Percentiles rank a stretch among this genome's conserved stretches.
These are phyloP conservation scores for Phytopythium cucurbitacearum DNA, from an alignment of 352 stramenopile species.

Conservation along the genomic window DNA sequence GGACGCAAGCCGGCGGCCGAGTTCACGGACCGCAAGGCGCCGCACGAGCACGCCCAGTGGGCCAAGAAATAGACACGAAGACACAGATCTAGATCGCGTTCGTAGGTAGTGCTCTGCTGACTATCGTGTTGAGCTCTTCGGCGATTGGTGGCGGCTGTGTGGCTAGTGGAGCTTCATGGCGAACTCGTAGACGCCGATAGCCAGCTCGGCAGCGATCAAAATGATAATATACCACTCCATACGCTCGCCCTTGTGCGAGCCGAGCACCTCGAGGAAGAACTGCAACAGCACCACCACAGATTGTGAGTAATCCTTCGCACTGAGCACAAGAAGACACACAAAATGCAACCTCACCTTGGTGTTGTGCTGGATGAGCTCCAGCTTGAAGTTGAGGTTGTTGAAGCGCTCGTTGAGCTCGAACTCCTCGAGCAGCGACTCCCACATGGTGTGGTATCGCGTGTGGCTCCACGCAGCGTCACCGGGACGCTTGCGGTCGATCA, in stretches of 20 bases:
- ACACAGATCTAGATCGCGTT: constrained; percentile 3
- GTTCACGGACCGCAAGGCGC: constrained; percentile 82
- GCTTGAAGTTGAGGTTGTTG: constrained; percentile 97
- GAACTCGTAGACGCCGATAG: constrained; percentile 86
- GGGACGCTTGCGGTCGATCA: constrained; percentile 92
- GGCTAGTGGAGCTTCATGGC: constrained; percentile 50
- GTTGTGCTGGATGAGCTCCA: constrained; percentile 97
- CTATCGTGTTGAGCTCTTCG: no score
- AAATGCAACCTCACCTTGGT: constrained; percentile 76
- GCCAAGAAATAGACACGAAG: constrained; percentile 35
- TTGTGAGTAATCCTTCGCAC: no score
- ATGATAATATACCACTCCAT: constrained; percentile 99
- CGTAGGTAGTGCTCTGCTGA: no score
- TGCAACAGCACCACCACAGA: constrained; percentile 15
- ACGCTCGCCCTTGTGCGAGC: constrained; percentile 91
- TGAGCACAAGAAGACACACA: constrained; percentile 1
- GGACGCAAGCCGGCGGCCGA: constrained; percentile 57
- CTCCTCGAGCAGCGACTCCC: constrained; percentile 85
- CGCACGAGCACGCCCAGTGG: constrained; percentile 83
- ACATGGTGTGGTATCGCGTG: constrained; percentile 92
- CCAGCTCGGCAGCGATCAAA: constrained; percentile 93
- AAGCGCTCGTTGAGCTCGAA: constrained; percentile 95
- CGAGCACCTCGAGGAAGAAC: constrained; percentile 98
- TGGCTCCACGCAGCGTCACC: constrained; percentile 94
- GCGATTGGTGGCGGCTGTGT: no score